Evolutionary conservation across 2,329 filamentous ascomycete species (phyloP).

Genomic region (Claviceps fusiformis): DNA sequence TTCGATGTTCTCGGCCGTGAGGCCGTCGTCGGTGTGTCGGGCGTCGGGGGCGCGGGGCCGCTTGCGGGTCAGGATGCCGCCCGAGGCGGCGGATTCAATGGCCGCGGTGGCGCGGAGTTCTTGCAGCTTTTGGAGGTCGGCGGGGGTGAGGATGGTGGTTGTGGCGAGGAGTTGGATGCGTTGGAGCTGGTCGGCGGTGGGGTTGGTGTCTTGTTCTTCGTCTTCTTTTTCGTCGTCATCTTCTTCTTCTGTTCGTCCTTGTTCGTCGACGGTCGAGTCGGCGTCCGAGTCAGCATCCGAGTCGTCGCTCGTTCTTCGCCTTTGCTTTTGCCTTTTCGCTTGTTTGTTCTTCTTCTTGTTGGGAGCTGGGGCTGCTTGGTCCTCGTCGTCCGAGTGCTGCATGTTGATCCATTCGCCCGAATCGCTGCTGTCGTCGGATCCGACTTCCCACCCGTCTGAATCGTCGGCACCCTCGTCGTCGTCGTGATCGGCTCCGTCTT

Average conservation of each 20-base stretch:
- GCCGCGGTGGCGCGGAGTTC: conserved; percentile 67
- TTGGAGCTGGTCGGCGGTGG: conserved; percentile 29
- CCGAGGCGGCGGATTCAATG: conserved; percentile 45
- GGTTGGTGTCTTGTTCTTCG: conserved; percentile 26
- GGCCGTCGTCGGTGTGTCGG: conserved; percentile 70
- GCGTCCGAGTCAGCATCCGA: conserved; percentile 13
- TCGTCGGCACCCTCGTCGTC: conserved; percentile 39
- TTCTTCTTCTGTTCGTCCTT: conserved; percentile 7
- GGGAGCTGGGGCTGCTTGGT: conserved; percentile 53
- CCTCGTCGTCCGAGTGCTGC: conserved; percentile 53
- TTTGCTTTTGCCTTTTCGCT: conserved; percentile 15
- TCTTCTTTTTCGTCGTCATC: not conserved
- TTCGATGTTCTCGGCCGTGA: conserved; percentile 87
- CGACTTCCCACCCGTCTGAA: conserved; percentile 48
- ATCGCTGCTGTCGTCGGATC: conserved; percentile 42
- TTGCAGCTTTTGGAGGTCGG: conserved; percentile 86
- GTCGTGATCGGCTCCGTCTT: conserved; percentile 35
- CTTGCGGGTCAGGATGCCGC: conserved; percentile 24
- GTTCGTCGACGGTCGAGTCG: not conserved
- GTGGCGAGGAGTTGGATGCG: conserved; percentile 68
- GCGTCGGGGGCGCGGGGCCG: conserved; percentile 30
- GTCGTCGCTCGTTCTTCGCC: conserved; percentile 15
- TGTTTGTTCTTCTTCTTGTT: conserved; percentile 19
- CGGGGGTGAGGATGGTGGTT: conserved; percentile 85
- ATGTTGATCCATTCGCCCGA: conserved; percentile 93